Evolutionary conservation across 192 early-diverging fungal species (phyloP).

Genomic region (Coemansia sp.): DNA sequence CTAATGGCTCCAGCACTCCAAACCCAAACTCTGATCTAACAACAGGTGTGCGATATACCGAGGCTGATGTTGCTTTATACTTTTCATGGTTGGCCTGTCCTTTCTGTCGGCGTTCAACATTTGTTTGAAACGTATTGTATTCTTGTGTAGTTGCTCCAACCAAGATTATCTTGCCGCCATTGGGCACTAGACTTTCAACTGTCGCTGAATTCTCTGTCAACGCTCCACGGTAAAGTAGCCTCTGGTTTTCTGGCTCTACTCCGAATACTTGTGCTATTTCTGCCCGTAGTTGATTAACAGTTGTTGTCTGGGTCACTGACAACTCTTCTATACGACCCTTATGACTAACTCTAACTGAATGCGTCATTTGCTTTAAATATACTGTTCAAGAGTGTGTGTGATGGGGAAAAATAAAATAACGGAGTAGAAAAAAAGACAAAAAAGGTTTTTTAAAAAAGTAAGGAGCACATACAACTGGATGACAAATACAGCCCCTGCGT

Average conservation of each 20-base stretch:
- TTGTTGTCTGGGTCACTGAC: not conserved
- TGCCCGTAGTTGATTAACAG: conserved; percentile 30
- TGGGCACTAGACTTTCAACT: conserved; percentile 7
- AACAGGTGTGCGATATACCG: conserved; percentile 9
- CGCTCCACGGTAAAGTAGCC: conserved; percentile 27
- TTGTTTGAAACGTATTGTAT: conserved; percentile 11
- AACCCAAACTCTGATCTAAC: conserved; percentile 20
- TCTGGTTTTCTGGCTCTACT: conserved; percentile 28
- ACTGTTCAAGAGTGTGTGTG: not conserved
- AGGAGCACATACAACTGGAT: not conserved
- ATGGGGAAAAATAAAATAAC: not conserved
- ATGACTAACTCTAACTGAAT: conserved; percentile 23
- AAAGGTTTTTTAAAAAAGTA: not conserved
- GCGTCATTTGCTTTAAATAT: not conserved
- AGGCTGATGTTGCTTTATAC: conserved; percentile 16
- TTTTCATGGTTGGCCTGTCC: conserved; percentile 20
- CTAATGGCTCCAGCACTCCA: conserved; percentile 11
- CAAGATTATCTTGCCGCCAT: conserved; percentile 21
- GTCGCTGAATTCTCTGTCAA: not conserved
- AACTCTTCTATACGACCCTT: conserved; percentile 18
- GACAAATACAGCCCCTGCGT: not conserved
- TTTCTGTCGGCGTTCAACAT: conserved; percentile 9
- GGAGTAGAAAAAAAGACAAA: not conserved
- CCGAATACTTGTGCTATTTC: conserved; percentile 23
- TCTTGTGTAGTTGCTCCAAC: conserved; percentile 31